These are phyloP conservation scores for Gossypium gossypioides DNA, from an alignment of 441 rosid genomes.

Conservation along the genomic window DNA sequence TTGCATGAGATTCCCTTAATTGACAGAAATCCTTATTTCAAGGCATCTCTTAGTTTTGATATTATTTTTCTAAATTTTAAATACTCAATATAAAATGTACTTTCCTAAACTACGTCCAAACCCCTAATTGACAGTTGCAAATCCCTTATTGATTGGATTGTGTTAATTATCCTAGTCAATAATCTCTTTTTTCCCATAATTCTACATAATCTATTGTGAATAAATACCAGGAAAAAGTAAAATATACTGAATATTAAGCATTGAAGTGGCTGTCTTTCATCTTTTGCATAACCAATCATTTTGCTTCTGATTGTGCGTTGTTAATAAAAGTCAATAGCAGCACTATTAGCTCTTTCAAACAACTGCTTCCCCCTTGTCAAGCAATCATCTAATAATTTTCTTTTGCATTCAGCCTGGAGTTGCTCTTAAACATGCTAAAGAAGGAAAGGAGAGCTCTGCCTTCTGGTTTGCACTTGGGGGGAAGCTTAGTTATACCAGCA, in stretches of 20 bases:
- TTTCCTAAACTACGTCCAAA: not conserved
- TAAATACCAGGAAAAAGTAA: not conserved
- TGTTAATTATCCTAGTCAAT: not conserved
- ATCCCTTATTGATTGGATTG: not conserved
- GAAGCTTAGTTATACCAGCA: constrained; percentile 78
- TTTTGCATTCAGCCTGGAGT: constrained; percentile 58
- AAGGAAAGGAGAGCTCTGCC: constrained; percentile 95
- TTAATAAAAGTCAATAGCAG: not conserved
- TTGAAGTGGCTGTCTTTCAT: not conserved
- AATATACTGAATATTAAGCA: not conserved
- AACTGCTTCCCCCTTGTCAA: not conserved
- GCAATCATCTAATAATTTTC: constrained; percentile 11
- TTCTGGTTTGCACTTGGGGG: constrained; percentile 98
- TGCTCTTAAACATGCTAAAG: constrained; percentile 81
- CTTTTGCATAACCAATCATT: not conserved
- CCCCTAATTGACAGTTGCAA: not conserved
- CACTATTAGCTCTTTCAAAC: not conserved
- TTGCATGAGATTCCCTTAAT: not conserved
- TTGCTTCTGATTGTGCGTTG: not conserved
- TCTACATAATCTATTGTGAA: not conserved
- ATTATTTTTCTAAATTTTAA: not conserved
- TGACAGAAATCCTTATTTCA: not conserved
- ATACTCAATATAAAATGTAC: not conserved
- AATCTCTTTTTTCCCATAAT: not conserved
- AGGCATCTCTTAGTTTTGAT: not conserved